Evolutionary conservation across 2,329 filamentous ascomycete species (phyloP), one percentile per base, ranked within the genome.

Genomic region (Diaporthe amygdali): DNA sequence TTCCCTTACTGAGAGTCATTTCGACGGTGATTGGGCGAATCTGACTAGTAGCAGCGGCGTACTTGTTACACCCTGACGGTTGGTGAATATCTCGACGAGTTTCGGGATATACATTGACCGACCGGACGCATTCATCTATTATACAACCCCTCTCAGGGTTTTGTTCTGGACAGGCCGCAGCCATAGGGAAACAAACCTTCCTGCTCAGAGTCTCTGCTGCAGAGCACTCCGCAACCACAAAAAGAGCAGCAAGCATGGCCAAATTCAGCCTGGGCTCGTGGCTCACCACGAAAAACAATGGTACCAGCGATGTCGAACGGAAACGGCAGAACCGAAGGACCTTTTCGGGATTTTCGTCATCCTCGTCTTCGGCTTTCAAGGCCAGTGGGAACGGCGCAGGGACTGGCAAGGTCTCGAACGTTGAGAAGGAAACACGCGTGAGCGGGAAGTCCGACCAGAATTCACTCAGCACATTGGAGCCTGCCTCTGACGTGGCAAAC

Each of bases 301-400:
- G 55, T 66, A 7, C 49, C 69, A 8, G 39, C 47, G 78, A 78
- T 12, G 70, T 72, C 15, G 79, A 81, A 12, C 70, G 72, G 27
- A 82, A 81, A 75, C 81, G 80, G 75, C 75, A 79, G 54, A 80
- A 80, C 69, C 79, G 80, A 30, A 75, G 75, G 14, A 82, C 81
- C 2, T 76, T 81, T 20, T 77, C 78, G 7, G 75, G 74, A 7
- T 73, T 82, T 47, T 72, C 79, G 5, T 55, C 74, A 64, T 76
- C 66, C 54, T 74, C 74, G 66, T 76, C 66, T 55, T 74, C 66
- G 14, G 44, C 71, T 5, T 49, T 72, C 66, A 77, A 74, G 55
- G 66, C 72, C 70, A 78, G 77, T 73, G 56, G 32, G 22, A 54
- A 49, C 46, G 37, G 51, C 44, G 17, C 22, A 54, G 30, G 25